Base-by-base conservation (phyloP, 805 yeast genomes). In the Candida arabinofermentans region DNA sequence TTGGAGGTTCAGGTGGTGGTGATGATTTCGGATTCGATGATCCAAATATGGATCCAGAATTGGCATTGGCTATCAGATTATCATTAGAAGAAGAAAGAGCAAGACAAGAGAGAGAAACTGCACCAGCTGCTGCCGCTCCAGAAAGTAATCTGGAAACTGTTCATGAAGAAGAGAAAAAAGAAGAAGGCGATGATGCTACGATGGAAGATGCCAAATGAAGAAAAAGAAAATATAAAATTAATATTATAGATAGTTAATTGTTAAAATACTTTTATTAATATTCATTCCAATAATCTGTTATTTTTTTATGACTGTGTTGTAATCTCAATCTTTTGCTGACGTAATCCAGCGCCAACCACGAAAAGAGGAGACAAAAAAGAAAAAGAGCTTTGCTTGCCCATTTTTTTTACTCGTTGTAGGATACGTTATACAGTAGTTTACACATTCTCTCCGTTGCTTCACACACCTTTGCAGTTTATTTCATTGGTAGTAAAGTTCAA, bases 11-110 rank as follows among this genome's bases (percentile, higher is more conserved):
- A n/a, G 54, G 41, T 12, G 70, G 65, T 21, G 59, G 50, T 13
- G 53, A 70, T 44, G 75, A 69, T 37, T 79, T 79, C 65, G 87
- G 81, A 43, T 74, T 83, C 57, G 78, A 77, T 30, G 98, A 91
- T 64, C 91, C 96, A 24, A 81, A 81, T 51, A 84, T 88, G 80
- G 99, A 93, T 57, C 98, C 98, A 24, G 99, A 93, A 65, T 77
- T 93, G 59, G 99, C 98, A 0, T 73, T 93, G 72, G 99, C 98
- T 1, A 76, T 93, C 57, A 81, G 98, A 60, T 72, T 93, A 64
- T 91, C 98, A 0, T 72, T 93, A 57, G 98, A 93, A 59, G 99
- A 93, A 59, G 98, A 91, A 61, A 86, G 83, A 55, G 83, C 86
- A 39, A 80, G 98, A 68, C 96, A 88, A 59, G 96, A 86, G 50